These are phyloP conservation scores for Phylloporus sp. DNA, from an alignment of 768 basidiomycete species.

Conservation along the genomic window DNA sequence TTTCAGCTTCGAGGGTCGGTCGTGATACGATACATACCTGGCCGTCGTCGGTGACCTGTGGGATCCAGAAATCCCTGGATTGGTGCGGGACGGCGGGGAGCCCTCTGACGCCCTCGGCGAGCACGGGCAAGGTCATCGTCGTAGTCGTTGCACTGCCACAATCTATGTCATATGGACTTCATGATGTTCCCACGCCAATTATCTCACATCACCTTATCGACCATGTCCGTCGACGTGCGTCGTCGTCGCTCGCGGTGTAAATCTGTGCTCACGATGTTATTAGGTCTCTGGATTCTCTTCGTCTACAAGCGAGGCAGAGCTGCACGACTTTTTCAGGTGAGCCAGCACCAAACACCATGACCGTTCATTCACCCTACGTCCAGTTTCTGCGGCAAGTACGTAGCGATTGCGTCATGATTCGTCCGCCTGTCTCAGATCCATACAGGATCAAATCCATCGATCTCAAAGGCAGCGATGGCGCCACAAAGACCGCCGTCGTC, in stretches of 20 bases:
- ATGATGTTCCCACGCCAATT: conserved; percentile 9
- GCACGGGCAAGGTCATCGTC: conserved; percentile 18
- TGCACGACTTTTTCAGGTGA: conserved; percentile 81
- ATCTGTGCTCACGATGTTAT: not conserved
- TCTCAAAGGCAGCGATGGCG: conserved; percentile 37
- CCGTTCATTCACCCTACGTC: conserved; percentile 2
- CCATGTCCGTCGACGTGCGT: conserved; percentile 38
- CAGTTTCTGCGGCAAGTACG: conserved; percentile 86
- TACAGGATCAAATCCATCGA: conserved; percentile 66
- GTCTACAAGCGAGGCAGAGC: conserved; percentile 57
- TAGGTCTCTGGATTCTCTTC: conserved; percentile 72
- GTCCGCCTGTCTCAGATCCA: not conserved
- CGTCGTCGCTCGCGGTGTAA: not conserved
- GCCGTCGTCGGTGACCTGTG: conserved; percentile 72
- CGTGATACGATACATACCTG: conserved; percentile 60
- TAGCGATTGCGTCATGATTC: not conserved
- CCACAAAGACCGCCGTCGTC: conserved; percentile 55
- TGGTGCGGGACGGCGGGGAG: conserved; percentile 25
- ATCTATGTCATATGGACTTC: conserved; percentile 12
- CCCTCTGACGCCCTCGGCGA: conserved; percentile 25
- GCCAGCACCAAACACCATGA: conserved; percentile 16
- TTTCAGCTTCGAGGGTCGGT: not conserved
- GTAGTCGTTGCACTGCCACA: conserved; percentile 3
- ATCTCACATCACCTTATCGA: not conserved
- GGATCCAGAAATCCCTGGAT: conserved; percentile 85